A percentile compares a stretch with the other conserved stretches of the same genome.
Conservation (phyloP, 1,284 basidiomycete genomes). For the Pseudozyma pruni region DNA sequence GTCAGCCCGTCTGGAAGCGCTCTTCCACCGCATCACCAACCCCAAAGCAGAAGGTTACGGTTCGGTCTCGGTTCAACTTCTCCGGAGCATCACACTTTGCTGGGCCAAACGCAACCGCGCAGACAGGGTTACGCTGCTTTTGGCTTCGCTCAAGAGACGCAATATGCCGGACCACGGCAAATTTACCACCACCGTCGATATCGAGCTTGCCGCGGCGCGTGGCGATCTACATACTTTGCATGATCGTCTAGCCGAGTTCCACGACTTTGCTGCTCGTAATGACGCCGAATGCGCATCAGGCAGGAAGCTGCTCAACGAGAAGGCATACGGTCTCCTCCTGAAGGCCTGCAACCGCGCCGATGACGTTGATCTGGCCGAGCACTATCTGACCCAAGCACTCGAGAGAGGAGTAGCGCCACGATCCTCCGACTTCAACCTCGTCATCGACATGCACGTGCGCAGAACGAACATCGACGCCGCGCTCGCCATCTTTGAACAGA, state of each 20-base stretch:
- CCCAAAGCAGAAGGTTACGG: not conserved
- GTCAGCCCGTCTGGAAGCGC: slow-evolving; percentile 16
- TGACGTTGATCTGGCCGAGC: slow-evolving; percentile 37
- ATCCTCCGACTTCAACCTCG: slow-evolving; percentile 26
- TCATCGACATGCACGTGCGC: slow-evolving; percentile 42
- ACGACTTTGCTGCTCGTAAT: slow-evolving; percentile 28
- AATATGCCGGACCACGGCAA: not conserved
- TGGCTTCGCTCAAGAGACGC: slow-evolving; percentile 12
- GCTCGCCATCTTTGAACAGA: slow-evolving; percentile 74
- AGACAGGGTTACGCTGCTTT: slow-evolving; percentile 6
- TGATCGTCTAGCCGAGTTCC: slow-evolving; percentile 9
- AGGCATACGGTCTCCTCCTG: slow-evolving; percentile 22
- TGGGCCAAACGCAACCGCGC: slow-evolving; percentile 34
- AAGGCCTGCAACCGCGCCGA: slow-evolving; percentile 27
- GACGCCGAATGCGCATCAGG: slow-evolving; percentile 3
- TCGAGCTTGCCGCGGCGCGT: slow-evolving; percentile 21
- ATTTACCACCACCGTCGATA: slow-evolving; percentile 2
- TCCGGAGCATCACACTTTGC: slow-evolving; percentile 12
- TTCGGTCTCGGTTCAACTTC: not conserved
- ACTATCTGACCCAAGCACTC: slow-evolving; percentile 20
- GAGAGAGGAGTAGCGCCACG: slow-evolving; percentile 19
- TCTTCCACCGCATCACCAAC: slow-evolving; percentile 19
- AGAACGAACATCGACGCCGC: slow-evolving; percentile 68
- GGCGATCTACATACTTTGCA: slow-evolving; percentile 34
- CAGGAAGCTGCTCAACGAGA: slow-evolving; percentile 18